These are phyloP conservation scores for Hortaea werneckii DNA, from an alignment of 2,329 filamentous ascomycete species.

Conservation along the genomic window DNA sequence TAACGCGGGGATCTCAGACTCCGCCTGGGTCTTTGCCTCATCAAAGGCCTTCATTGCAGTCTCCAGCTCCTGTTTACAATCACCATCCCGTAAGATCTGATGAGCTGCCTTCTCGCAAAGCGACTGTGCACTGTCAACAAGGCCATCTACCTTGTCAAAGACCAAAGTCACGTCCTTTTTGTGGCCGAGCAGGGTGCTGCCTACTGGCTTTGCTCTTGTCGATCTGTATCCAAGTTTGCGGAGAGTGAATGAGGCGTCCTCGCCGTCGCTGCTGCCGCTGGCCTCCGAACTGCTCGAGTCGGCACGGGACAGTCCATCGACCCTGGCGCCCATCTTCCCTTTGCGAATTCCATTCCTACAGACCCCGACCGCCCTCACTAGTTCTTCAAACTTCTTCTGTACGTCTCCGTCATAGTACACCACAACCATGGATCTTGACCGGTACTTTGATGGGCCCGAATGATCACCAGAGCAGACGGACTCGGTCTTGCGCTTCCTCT, in stretches of 20 bases:
- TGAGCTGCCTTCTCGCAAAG: conserved; percentile 81
- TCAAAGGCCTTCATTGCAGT: conserved; percentile 57
- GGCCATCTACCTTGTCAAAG: conserved; percentile 61
- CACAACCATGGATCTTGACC: conserved; percentile 65
- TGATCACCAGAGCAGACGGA: conserved; percentile 31
- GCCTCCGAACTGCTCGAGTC: conserved; percentile 21
- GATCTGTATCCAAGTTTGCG: conserved; percentile 28
- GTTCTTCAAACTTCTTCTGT: conserved; percentile 68
- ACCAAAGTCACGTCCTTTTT: conserved; percentile 12
- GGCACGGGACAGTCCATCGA: conserved; percentile 39
- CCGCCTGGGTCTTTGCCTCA: conserved; percentile 48
- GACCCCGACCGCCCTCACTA: conserved; percentile 72
- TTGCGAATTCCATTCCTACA: conserved; percentile 78
- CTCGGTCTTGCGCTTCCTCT: conserved; percentile 34
- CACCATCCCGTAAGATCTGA: conserved; percentile 77
- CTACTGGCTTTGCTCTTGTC: conserved; percentile 3
- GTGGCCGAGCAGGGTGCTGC: background rate
- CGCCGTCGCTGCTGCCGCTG: conserved; percentile 28
- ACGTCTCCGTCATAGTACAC: conserved; percentile 90
- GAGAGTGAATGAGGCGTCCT: conserved; percentile 28
- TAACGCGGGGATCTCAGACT: conserved; percentile 15
- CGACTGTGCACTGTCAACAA: conserved; percentile 67
- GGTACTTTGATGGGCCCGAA: conserved; percentile 46
- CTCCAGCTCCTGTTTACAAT: conserved; percentile 67
- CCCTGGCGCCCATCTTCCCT: conserved; percentile 71